These are phyloP conservation scores for Backusella psychrophila DNA, from an alignment of 192 early-diverging fungal species.

Conservation along the genomic window DNA sequence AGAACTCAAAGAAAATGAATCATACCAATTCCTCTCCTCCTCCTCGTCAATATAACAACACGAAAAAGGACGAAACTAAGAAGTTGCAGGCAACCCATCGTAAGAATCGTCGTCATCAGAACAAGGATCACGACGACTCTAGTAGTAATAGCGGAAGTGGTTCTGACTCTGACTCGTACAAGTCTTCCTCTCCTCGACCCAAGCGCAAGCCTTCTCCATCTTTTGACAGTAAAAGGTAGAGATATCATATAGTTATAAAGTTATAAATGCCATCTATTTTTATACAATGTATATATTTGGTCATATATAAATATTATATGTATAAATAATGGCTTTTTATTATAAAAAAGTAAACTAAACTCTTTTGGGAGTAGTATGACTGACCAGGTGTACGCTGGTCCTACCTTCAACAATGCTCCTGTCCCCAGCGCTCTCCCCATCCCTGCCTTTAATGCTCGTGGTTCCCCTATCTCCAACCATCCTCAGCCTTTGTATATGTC, in stretches of 20 bases:
- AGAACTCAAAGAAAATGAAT: not conserved
- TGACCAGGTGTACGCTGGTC: slow-evolving; percentile 49
- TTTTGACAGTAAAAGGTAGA: slow-evolving; percentile 13
- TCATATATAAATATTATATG: not conserved
- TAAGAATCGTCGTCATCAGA: slow-evolving; percentile 7
- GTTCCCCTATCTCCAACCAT: slow-evolving; percentile 11
- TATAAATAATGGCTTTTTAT: slow-evolving; percentile 1
- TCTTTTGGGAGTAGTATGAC: not conserved
- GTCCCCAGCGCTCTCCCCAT: slow-evolving; percentile 53
- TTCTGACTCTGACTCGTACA: slow-evolving; percentile 9
- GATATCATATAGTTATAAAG: not conserved
- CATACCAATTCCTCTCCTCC: not conserved
- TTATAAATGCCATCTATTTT: slow-evolving; percentile 16
- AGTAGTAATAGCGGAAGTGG: not conserved
- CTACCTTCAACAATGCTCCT: slow-evolving; percentile 59
- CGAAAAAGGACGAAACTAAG: slow-evolving; percentile 8
- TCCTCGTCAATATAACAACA: not conserved
- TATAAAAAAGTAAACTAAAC: not conserved
- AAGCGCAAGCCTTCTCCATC: not conserved
- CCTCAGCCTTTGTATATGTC: slow-evolving; percentile 19
- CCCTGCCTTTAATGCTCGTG: slow-evolving; percentile 43
- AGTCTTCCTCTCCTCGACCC: not conserved
- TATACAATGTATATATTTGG: not conserved
- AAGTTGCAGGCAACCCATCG: slow-evolving; percentile 7
- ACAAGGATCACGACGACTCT: not conserved